phyloP scores from a whole-genome alignment of 768 basidiomycete genomes.

The Serendipita sp. region DNA sequence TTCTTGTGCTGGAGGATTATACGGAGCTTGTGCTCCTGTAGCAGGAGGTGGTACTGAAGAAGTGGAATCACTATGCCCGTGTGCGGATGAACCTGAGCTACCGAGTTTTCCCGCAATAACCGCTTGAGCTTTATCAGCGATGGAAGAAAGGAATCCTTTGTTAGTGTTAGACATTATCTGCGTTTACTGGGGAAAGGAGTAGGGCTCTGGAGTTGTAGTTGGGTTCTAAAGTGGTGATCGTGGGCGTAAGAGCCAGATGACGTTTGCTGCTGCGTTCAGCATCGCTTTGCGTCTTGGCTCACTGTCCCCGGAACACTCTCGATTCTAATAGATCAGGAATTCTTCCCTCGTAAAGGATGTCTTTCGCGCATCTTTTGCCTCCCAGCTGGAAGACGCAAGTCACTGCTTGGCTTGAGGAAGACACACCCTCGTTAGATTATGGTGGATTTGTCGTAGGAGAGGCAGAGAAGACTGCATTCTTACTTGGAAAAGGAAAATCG shows the following conservation, averaged over 20 bases:
- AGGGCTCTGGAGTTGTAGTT: not conserved
- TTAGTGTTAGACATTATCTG: not conserved
- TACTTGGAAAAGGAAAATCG: conserved; percentile 78
- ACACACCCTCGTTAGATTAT: conserved; percentile 91
- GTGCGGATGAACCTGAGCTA: not conserved
- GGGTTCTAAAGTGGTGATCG: not conserved
- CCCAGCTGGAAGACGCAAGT: conserved; percentile 84
- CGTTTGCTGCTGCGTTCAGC: not conserved
- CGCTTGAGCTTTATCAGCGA: conserved; percentile 2
- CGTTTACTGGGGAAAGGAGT: not conserved
- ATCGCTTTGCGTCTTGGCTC: not conserved
- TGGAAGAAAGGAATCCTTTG: conserved; percentile 1
- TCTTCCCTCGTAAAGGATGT: not conserved
- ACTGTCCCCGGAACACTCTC: not conserved
- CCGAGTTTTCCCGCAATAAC: not conserved
- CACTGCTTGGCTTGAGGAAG: conserved; percentile 73
- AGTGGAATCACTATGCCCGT: not conserved
- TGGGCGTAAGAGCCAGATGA: conserved; percentile 5
- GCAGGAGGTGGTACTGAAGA: not conserved
- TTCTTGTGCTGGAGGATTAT: not conserved
- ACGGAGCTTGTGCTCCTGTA: not conserved
- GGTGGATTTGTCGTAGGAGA: conserved; percentile 95
- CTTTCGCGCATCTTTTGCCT: conserved; percentile 58
- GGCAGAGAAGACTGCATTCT: conserved; percentile 64
- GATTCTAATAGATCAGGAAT: not conserved